A percentile compares a stretch with the other conserved stretches of the same genome.
Evolutionary conservation across 2,329 filamentous ascomycete species (phyloP).

Genomic region (Seiridium cupressi): DNA sequence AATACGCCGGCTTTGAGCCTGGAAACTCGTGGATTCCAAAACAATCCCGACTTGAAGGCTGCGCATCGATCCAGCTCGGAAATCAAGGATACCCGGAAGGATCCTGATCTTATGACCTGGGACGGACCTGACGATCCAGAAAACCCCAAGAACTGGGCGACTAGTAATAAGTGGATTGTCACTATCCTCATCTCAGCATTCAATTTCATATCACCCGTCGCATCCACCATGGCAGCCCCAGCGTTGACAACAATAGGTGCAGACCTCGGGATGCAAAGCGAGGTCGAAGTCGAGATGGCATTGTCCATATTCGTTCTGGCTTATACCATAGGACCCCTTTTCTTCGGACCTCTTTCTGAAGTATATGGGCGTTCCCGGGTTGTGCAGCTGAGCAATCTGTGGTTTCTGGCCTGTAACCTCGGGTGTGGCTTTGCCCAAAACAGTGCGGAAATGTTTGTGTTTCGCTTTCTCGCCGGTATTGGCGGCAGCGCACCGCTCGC

Average conservation of each 20-base stretch:
- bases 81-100: background rate
- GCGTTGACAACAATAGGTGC: constrained; percentile 40
- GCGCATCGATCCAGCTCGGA: background rate
- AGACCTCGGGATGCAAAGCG: constrained; percentile 41
- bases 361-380: constrained; percentile 41
- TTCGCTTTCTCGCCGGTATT: constrained; percentile 47
- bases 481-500: constrained; percentile 39
- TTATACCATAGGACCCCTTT: constrained; percentile 44
- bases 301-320: constrained; percentile 48
- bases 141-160: constrained; percentile 46
- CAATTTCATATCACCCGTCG: constrained; percentile 56
- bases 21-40: background rate
- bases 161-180: constrained; percentile 30
- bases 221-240: constrained; percentile 50
- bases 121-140: constrained; percentile 39
- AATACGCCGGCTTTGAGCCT: too few relatives aligned
- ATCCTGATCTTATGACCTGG: constrained; percentile 26
- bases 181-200: constrained; percentile 35
- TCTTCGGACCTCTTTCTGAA: constrained; percentile 32
- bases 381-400: constrained; percentile 44
- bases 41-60: background rate
- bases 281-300: constrained; percentile 37
- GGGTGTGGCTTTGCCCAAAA: constrained; percentile 46
- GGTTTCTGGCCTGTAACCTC: constrained; percentile 49
- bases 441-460: constrained; percentile 43